Base-by-base conservation (phyloP, 2,329 filamentous ascomycete genomes). In the Trichoderma afroharzianum region DNA sequence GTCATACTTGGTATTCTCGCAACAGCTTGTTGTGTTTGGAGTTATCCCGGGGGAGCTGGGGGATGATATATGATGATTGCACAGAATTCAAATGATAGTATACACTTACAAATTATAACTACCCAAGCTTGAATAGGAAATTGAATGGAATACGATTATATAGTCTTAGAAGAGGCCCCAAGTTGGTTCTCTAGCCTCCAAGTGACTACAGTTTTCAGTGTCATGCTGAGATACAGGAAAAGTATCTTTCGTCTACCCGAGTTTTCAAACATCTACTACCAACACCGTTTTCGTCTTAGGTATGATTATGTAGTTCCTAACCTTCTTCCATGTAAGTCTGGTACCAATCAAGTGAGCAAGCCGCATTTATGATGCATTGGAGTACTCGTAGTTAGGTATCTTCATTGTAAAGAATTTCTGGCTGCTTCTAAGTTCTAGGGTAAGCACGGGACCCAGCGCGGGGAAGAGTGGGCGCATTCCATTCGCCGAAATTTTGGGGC, bases 401-500 rank as follows among this genome's bases (percentile, higher is more conserved):
- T n/a, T 7, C n/a, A 3, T 14, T 14, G 26, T 26, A 7, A 28
- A 14, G 18, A 7, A n/a, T 7, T 59, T 59, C 30, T 11, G 26
- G 24, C 15, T n/a, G 32, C 32, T 66, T 57, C 53, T 68, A 53
- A 32, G 67, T 66, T 57, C 53, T 68, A 53, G 58, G 67, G 57
- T 53, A 62, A 24, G 36, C 30, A 53, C 28, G 30, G 12, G 30
- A 32, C 28, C 67, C 8, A 62, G 36, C 67, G 57, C 57, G 67
- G 67, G 66, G 67, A 58, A 53, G 57, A 53, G 39, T 26, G 39
- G 57, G 57, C 57, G 30, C 67, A 69, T 50, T 50, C 39, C 67
- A 62, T 61, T 69, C 39, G 55, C n/a, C 28, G 39, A 69, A 69
- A 69, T 24, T 36, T 28, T 69, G 39, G 67, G 39, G n/a, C 39